phyloP scores from a whole-genome alignment of 2,329 filamentous ascomycete genomes.

The Penicillium sp. region DNA sequence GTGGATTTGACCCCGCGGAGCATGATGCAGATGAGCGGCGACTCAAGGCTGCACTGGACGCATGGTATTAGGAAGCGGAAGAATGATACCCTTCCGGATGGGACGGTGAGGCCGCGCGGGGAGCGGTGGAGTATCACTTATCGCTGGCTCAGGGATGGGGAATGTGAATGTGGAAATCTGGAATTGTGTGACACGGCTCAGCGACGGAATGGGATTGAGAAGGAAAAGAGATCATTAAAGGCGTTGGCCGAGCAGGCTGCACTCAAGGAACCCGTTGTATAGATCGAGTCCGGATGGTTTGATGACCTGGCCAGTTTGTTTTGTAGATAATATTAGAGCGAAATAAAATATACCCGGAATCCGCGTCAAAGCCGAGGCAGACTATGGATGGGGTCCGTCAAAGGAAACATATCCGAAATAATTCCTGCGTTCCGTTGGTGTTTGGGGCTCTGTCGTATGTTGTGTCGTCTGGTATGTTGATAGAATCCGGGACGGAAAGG shows the following conservation, averaged over 20 bases:
- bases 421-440: too few species aligned
- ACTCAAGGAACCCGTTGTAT: not conserved
- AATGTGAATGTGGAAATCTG: slow-evolving; percentile 52
- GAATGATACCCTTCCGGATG: slow-evolving; percentile 49
- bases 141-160: slow-evolving; percentile 49
- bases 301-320: not conserved
- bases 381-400: not conserved
- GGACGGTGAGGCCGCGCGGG: slow-evolving; percentile 41
- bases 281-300: not conserved
- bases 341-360: not conserved
- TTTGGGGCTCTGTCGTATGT: too few species aligned
- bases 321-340: not conserved
- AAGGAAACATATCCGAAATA: not conserved
- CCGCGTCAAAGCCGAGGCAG: not conserved
- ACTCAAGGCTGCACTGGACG: slow-evolving; percentile 54
- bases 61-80: slow-evolving; percentile 56
- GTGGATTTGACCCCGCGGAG: slow-evolving; percentile 50
- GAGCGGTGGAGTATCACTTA: slow-evolving; percentile 57
- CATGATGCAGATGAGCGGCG: slow-evolving; percentile 52
- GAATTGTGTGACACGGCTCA: slow-evolving; percentile 54
- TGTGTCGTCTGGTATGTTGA: too few species aligned
- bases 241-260: slow-evolving; percentile 12
- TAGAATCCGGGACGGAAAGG: too few species aligned
- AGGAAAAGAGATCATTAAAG: slow-evolving; percentile 42
- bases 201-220: slow-evolving; percentile 44